phyloP scores from a whole-genome alignment of 2,329 filamentous ascomycete species.

The Colletotrichum tropicicola region DNA sequence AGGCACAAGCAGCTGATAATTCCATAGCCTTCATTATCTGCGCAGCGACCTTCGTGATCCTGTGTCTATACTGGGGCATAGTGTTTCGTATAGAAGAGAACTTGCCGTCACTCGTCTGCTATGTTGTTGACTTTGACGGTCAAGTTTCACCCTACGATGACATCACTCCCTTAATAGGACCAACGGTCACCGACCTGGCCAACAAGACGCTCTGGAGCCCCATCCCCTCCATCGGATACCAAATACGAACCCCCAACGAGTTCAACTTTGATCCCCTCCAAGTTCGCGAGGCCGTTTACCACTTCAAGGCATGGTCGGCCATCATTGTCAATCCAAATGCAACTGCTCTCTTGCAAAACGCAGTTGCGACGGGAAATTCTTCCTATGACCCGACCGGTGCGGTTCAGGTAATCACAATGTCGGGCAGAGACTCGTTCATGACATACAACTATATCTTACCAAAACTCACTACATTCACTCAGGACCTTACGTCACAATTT shows the following conservation, averaged over 20 bases:
- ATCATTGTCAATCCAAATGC: constrained; percentile 15
- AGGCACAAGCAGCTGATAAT: not conserved
- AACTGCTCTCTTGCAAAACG: constrained; percentile 1
- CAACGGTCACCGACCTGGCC: not conserved
- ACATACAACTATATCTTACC: constrained; percentile 19
- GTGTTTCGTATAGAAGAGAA: constrained; percentile 13
- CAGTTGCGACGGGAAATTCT: not conserved
- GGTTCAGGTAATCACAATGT: constrained; percentile 8
- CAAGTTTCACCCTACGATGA: not conserved
- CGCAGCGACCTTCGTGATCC: not conserved
- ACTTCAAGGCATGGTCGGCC: constrained; percentile 15
- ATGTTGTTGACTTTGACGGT: constrained; percentile 16
- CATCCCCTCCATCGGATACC: constrained; percentile 14
- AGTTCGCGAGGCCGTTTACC: constrained; percentile 13
- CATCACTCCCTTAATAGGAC: not conserved
- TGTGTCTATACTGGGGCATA: constrained; percentile 18
- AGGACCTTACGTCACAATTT: not conserved
- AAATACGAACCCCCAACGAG: constrained; percentile 8
- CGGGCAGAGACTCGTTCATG: constrained; percentile 22
- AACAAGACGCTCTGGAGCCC: constrained; percentile 1
- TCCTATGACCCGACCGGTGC: constrained; percentile 20
- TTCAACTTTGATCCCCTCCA: constrained; percentile 8
- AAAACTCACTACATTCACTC: constrained; percentile 1
- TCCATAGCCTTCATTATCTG: constrained; percentile 13
- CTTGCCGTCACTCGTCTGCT: constrained; percentile 6